Evolutionary conservation across 78 protist genomes (phyloP), one percentile per base, ranked within the genome.

Genomic region (Acrasis kona): DNA sequence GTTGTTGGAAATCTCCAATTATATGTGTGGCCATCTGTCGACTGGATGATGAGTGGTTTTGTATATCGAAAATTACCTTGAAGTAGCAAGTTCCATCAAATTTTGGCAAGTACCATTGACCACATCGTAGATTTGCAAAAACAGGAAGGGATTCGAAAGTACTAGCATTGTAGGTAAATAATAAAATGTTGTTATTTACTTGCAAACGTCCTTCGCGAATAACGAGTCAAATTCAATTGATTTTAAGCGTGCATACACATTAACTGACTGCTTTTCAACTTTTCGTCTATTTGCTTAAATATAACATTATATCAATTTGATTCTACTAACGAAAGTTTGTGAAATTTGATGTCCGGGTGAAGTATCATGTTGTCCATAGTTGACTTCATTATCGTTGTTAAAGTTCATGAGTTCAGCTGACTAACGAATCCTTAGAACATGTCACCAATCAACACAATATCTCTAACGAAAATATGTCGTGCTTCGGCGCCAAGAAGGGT

Each of bases 11-110:
- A 73, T 39, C 6, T 3, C 82, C 82, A 79, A n/a, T 77, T 8
- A 5, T 72, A 70, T 37, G 65, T 64, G 29, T 79, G 82, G 3
- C 82, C 82, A n/a, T 79, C 82, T 2, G 76, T 74, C 39, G 82
- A 79, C 9, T n/a, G n/a, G n/a, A n/a, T n/a, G n/a, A n/a, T n/a
- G n/a, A n/a, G n/a, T n/a, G n/a, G n/a, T n/a, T n/a, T n/a, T n/a
- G n/a, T n/a, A n/a, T n/a, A n/a, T n/a, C n/a, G n/a, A n/a, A n/a
- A n/a, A n/a, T n/a, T n/a, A n/a, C n/a, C n/a, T 79, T 79, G 6
- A 70, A 79, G 40, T 79, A 74, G 38, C 72, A 72, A 4, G 76
- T 35, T 31, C 29, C 73, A 1, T 40, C 73, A 36, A 41, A 29
- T 7, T 27, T 9, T 12, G 39, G 78, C 7, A 36, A 29, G 70